Conservation (phyloP, 148 eudicot genomes). For the Salicornia ramosissima region DNA sequence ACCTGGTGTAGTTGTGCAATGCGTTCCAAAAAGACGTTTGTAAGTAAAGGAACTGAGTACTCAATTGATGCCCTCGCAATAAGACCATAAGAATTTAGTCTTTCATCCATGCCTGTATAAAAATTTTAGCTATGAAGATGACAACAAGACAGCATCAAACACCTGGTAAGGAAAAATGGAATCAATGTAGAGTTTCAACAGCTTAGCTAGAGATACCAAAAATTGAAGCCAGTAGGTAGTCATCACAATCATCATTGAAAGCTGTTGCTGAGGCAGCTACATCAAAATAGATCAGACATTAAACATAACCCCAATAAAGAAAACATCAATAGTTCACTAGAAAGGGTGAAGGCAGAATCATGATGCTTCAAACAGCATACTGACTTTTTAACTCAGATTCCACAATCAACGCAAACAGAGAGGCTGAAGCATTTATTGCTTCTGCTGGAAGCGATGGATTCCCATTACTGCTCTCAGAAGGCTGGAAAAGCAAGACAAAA, state of each 20-base stretch:
- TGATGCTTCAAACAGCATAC: constrained; percentile 6
- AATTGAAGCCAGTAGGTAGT: constrained; percentile 77
- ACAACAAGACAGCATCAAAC: not conserved
- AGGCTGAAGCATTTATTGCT: constrained; percentile 74
- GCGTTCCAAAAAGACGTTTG: constrained; percentile 61
- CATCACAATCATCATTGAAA: constrained; percentile 55
- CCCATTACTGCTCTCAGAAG: constrained; percentile 43
- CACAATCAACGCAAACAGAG: constrained; percentile 72
- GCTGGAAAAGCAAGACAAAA: constrained; percentile 36
- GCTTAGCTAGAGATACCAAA: constrained; percentile 43
- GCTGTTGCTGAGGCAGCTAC: constrained; percentile 83
- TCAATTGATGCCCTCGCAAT: constrained; percentile 85
- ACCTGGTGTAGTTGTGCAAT: constrained; percentile 84
- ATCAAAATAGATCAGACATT: constrained; percentile 19
- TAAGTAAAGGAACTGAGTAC: constrained; percentile 62
- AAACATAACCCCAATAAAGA: not conserved
- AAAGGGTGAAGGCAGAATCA: constrained; percentile 10
- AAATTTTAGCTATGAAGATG: not conserved
- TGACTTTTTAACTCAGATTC: constrained; percentile 88
- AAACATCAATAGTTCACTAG: not conserved
- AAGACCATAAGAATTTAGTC: constrained; percentile 87
- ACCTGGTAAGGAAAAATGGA: not conserved
- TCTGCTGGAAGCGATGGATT: constrained; percentile 55
- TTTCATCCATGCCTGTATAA: constrained; percentile 93
- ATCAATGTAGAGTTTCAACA: not conserved